These are phyloP conservation scores for Rosa lucieae DNA, from an alignment of 306 rosid species.

Conservation along the genomic window DNA sequence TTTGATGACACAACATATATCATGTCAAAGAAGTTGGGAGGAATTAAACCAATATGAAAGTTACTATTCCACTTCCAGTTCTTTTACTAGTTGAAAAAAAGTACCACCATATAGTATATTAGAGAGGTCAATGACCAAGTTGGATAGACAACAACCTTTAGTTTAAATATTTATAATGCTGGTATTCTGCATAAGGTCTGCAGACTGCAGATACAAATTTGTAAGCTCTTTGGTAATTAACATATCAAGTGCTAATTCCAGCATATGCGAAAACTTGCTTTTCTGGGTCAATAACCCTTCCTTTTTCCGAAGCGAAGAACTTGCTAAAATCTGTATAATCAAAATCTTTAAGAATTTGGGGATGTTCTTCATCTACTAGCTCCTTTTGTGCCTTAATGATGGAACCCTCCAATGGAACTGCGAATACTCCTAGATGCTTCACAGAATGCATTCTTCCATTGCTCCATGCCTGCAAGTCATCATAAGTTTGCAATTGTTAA, in stretches of 20 bases:
- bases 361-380: constrained; percentile 57
- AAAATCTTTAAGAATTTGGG: constrained; percentile 46
- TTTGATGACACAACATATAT: not conserved
- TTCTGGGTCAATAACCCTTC: not conserved
- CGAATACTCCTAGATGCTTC: constrained; percentile 45
- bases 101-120: not conserved
- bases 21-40: not conserved
- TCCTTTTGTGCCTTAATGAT: constrained; percentile 49
- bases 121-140: not conserved
- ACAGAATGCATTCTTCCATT: constrained; percentile 52
- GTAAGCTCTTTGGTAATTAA: not conserved
- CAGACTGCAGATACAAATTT: not conserved
- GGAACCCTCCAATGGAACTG: constrained; percentile 44
- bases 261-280: not conserved
- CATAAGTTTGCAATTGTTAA: not conserved
- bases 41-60: not conserved
- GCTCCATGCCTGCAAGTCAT: constrained; percentile 43
- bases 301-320: not conserved
- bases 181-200: not conserved
- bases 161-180: not conserved
- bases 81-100: not conserved
- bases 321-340: constrained; percentile 9
- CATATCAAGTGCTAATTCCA: constrained; percentile 15
- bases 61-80: not conserved
- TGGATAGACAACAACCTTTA: not conserved